Base-by-base conservation (phyloP, 2,329 filamentous ascomycete genomes). In the Emmonsiellopsis sp. region DNA sequence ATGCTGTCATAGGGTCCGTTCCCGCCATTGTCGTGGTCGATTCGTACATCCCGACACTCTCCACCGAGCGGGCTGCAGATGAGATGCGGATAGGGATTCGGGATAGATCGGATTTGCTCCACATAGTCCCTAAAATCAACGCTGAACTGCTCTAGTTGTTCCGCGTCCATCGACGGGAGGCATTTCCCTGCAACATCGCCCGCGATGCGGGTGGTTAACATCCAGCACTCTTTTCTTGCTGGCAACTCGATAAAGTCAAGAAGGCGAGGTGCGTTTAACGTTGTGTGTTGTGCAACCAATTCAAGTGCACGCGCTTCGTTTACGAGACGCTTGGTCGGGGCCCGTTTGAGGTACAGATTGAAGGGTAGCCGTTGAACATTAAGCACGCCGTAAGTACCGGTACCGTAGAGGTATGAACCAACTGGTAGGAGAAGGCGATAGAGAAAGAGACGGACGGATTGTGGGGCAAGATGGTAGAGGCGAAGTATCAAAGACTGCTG, bases 221-320 rank as follows among this genome's bases (percentile, higher is more conserved):
- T 32, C 47, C 47, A 51, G 46, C 15, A 20, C 45, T 38, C 13
- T 32, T 37, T 10, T 51, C 10, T 15, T 2, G 26, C 38, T 51
- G 52, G 52, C 7, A 51, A 44, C 15, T 54, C 46, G 43, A 54
- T 54, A 13, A 54, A 32, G 51, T 54, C 42, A 35, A 54, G 20
- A 47, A 51, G 41, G 20, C 48, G 53, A 2, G 48, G 48, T 13
- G 48, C 53, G n/a, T 54, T 47, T 35, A 54, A 9, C 41, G 15
- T 51, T 34, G 53, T 44, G 26, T 45, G 40, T 26, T 51, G 44
- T 44, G 38, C 50, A 44, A 34, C 50, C 4, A 51, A 30, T 15
- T 51, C 13, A n/a, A 51, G 50, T 6, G 40, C 30, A 44, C 10
- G 40, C 35, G 9, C 38, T 44, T 45, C 50, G 26, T 30, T 3